A percentile compares a stretch with the other conserved stretches of the same genome.
Evolutionary conservation across 2,329 filamentous ascomycete species (phyloP).

Genomic region (Phyllosticta paracitricarpa): DNA sequence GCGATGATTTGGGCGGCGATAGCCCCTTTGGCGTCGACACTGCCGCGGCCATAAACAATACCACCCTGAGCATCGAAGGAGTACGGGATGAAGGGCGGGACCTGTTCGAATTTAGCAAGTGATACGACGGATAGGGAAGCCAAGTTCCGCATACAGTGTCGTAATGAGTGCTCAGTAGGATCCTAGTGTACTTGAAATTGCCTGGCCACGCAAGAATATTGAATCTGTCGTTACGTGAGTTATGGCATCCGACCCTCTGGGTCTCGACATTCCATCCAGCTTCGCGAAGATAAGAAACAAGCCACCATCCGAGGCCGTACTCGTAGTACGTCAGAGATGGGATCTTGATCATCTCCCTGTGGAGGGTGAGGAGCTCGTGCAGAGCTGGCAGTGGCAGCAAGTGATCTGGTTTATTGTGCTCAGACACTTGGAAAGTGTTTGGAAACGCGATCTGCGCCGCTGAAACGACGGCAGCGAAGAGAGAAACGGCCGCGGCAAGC

Average conservation of each 20-base stretch:
- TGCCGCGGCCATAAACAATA: conserved; percentile 60
- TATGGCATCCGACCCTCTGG: conserved; percentile 33
- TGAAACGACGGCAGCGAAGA: neutral
- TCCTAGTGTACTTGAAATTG: conserved; percentile 42
- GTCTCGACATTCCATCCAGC: conserved; percentile 54
- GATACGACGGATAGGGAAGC: too few species aligned
- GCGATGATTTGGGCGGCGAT: conserved; percentile 67
- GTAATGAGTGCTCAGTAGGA: conserved; percentile 72
- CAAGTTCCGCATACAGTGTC: conserved; percentile 45
- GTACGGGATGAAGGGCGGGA: conserved; percentile 65
- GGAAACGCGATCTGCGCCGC: conserved; percentile 1
- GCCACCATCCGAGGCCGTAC: conserved; percentile 55
- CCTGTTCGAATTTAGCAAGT: conserved; percentile 21
- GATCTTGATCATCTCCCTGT: conserved; percentile 64
- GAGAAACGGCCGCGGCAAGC: neutral
- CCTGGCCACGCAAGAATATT: conserved; percentile 64
- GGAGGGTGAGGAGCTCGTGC: conserved; percentile 55
- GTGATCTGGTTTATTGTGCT: neutral
- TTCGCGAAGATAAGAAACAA: conserved; percentile 54
- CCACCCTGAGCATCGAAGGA: conserved; percentile 39
- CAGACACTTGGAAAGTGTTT: neutral
- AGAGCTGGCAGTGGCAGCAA: conserved; percentile 5
- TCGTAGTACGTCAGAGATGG: conserved; percentile 65
- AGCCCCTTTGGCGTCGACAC: conserved; percentile 49
- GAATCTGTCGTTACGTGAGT: conserved; percentile 40